phyloP scores from a whole-genome alignment of 345 rosid species.

The Pugionium cornutum region DNA sequence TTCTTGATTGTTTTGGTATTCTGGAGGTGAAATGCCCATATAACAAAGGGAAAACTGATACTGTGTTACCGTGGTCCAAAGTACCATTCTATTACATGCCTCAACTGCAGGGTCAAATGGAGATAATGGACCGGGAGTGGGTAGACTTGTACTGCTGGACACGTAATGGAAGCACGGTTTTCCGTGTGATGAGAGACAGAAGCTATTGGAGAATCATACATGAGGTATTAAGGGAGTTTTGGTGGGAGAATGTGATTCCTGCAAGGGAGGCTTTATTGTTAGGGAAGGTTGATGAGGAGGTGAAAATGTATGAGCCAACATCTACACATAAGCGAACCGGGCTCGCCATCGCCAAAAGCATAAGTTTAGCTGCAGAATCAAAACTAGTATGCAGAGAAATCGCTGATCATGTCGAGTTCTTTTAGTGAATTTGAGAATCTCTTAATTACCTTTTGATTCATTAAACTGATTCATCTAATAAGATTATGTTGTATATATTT shows the following conservation, averaged over 20 bases:
- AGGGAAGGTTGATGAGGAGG: constrained; percentile 52
- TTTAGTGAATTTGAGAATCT: constrained; percentile 51
- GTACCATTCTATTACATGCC: constrained; percentile 94
- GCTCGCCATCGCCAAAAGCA: constrained; percentile 64
- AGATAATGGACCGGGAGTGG: constrained; percentile 90
- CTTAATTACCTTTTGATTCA: neutral
- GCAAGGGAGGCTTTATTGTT: constrained; percentile 65
- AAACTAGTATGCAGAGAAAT: constrained; percentile 76
- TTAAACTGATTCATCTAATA: constrained; percentile 5
- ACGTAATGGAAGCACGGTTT: constrained; percentile 77
- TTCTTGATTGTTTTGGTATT: constrained; percentile 66
- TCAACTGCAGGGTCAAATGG: constrained; percentile 96
- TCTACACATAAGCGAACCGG: constrained; percentile 70
- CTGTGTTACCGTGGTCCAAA: constrained; percentile 75
- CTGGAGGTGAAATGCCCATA: constrained; percentile 93
- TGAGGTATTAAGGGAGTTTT: constrained; percentile 68
- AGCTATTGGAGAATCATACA: constrained; percentile 71
- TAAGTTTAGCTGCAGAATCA: constrained; percentile 58
- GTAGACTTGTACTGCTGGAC: constrained; percentile 94
- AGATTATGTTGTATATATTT: constrained; percentile 12
- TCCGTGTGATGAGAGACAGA: constrained; percentile 65
- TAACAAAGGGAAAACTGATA: constrained; percentile 89
- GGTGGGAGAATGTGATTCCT: constrained; percentile 91
- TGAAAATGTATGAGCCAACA: constrained; percentile 54
- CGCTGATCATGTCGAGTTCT: constrained; percentile 80